Evolutionary conservation across 306 rosid species (phyloP).

Genomic region (Sesbania bispinosa): DNA sequence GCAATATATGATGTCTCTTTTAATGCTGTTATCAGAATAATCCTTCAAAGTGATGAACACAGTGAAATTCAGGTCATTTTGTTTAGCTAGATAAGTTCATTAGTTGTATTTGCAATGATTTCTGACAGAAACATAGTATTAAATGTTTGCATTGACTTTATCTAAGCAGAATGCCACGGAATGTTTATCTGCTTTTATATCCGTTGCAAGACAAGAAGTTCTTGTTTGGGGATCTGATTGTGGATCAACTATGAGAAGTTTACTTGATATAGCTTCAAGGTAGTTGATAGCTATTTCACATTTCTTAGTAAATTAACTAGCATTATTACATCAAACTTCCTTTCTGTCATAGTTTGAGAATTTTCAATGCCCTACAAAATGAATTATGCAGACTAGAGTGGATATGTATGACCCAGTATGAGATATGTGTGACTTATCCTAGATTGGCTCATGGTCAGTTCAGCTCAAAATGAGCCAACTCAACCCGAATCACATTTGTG

Average conservation of each 20-base stretch:
- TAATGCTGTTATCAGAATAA: conserved; percentile 52
- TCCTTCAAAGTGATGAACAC: conserved; percentile 81
- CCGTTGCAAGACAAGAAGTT: conserved; percentile 70
- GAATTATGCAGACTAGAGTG: conserved; percentile 8
- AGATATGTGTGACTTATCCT: too few relatives aligned
- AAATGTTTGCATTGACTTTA: conserved; percentile 27
- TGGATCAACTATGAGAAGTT: conserved; percentile 68
- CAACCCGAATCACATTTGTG: too few relatives aligned
- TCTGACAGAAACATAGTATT: conserved; percentile 15
- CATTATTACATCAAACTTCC: conserved; percentile 3
- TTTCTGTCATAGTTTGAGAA: neutral
- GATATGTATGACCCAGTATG: neutral
- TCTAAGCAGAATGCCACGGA: conserved; percentile 84
- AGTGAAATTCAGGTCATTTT: conserved; percentile 87
- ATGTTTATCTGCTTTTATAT: conserved; percentile 81
- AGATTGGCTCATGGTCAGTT: too few relatives aligned
- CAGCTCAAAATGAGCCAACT: too few relatives aligned
- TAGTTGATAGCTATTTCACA: conserved; percentile 23
- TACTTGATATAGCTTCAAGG: conserved; percentile 92
- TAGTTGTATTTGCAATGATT: conserved; percentile 9
- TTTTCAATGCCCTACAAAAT: neutral
- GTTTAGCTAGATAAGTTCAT: neutral
- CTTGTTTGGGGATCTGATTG: conserved; percentile 78
- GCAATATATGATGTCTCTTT: conserved; percentile 77
- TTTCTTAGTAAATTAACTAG: neutral